Percentiles rank a stretch among this genome's conserved stretches.
Conservation (phyloP, 2,329 filamentous ascomycete genomes). For the Graphium sp. region DNA sequence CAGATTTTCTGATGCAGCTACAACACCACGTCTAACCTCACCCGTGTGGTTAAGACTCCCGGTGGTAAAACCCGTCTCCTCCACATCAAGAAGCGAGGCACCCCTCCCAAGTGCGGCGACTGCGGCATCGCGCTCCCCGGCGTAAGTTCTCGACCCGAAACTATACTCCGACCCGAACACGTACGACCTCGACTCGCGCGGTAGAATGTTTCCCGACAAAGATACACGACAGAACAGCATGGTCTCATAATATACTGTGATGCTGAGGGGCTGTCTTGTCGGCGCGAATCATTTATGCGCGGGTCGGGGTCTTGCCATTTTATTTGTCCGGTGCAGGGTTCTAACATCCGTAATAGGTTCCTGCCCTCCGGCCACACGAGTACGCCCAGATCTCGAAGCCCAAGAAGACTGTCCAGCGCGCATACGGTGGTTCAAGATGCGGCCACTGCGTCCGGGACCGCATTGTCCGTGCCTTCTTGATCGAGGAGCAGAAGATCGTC, state of each 20-base stretch:
- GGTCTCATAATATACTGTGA: too few species aligned
- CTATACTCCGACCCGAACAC: too few species aligned
- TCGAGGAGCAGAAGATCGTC: slow-evolving; percentile 99
- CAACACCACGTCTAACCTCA: slow-evolving; percentile 97
- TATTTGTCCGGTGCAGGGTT: too few species aligned
- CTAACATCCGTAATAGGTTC: slow-evolving; percentile 39
- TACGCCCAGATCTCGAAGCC: slow-evolving; percentile 94
- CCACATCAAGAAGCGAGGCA: slow-evolving; percentile 99
- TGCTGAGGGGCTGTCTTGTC: too few species aligned
- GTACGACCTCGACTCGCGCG: too few species aligned
- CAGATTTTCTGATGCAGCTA: slow-evolving; percentile 49
- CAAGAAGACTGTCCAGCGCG: slow-evolving; percentile 98
- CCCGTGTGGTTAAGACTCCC: slow-evolving; percentile 88
- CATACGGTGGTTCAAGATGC: slow-evolving; percentile 97
- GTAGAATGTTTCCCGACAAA: too few species aligned
- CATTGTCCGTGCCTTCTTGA: slow-evolving; percentile 94
- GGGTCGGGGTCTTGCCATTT: too few species aligned
- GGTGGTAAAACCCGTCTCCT: slow-evolving; percentile 91
- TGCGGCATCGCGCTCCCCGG: slow-evolving; percentile 94
- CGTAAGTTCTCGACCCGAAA: too few species aligned
- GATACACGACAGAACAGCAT: too few species aligned
- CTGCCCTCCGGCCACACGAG: slow-evolving; percentile 94
- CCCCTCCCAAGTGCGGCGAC: slow-evolving; percentile 97
- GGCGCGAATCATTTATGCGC: too few species aligned
- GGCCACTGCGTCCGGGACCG: slow-evolving; percentile 97